Conservation (phyloP, 176 grass and related monocot species). For the Musa schizocarpa region DNA sequence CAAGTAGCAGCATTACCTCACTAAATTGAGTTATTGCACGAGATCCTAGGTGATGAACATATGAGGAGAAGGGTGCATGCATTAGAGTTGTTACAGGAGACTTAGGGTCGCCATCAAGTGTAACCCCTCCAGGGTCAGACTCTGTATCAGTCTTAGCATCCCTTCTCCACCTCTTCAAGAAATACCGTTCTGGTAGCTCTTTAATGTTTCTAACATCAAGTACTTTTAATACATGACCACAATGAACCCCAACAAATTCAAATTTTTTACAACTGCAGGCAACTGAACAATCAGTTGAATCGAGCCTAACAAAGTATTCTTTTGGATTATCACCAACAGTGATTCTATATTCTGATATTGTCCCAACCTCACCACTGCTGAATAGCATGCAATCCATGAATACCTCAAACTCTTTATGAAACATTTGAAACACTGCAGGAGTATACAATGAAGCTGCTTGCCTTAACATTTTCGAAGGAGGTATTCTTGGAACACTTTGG, state of each 20-base stretch:
- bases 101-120: slow-evolving; percentile 27
- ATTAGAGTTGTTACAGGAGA: slow-evolving; percentile 31
- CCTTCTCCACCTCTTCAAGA: slow-evolving; percentile 69
- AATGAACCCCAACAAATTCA: slow-evolving; percentile 72
- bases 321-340: slow-evolving; percentile 24
- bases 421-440: slow-evolving; percentile 40
- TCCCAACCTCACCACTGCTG: slow-evolving; percentile 9
- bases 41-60: slow-evolving; percentile 34
- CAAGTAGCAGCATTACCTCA: slow-evolving; percentile 34
- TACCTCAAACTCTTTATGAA: slow-evolving; percentile 39
- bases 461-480: slow-evolving; percentile 35
- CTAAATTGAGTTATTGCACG: slow-evolving; percentile 28
- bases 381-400: slow-evolving; percentile 44
- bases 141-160: slow-evolving; percentile 47
- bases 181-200: slow-evolving; percentile 69
- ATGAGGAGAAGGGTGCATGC: slow-evolving; percentile 29
- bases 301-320: slow-evolving; percentile 28
- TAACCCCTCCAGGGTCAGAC: slow-evolving; percentile 28
- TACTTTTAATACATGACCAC: slow-evolving; percentile 81
- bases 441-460: slow-evolving; percentile 44
- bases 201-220: slow-evolving; percentile 97
- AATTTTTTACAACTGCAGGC: slow-evolving; percentile 88
- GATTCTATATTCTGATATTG: slow-evolving; percentile 32
- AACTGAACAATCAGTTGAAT: slow-evolving; percentile 32
- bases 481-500: slow-evolving; percentile 34